Evolutionary conservation across 305 asterid genomes (phyloP).

Genomic region (Fraxinus ornus): DNA sequence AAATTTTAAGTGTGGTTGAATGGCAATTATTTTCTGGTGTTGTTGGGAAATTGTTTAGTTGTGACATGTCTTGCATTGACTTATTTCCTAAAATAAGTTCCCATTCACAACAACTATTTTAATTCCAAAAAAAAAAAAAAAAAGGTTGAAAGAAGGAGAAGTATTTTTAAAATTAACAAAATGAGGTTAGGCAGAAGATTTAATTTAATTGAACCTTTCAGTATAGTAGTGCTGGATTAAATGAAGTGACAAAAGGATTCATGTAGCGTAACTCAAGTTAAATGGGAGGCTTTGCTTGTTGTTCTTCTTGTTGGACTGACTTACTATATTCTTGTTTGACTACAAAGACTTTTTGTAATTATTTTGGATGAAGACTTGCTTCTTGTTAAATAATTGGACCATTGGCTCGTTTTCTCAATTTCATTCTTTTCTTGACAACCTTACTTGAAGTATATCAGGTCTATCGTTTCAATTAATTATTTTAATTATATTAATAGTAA

Average conservation of each 20-base stretch:
- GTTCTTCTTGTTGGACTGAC: not conserved
- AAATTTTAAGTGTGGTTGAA: conserved; percentile 7
- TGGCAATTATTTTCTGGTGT: conserved; percentile 13
- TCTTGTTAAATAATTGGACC: conserved; percentile 11
- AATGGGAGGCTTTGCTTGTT: not conserved
- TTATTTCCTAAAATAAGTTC: not conserved
- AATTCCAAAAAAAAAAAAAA: no score
- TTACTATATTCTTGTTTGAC: not conserved
- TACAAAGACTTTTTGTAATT: not conserved
- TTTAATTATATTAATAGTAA: not conserved
- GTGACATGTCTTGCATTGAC: not conserved
- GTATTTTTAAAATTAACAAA: not conserved
- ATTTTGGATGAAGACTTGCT: not conserved
- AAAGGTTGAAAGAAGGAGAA: not conserved
- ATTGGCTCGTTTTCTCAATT: not conserved
- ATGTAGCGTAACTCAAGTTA: not conserved
- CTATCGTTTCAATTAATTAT: not conserved
- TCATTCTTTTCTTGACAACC: not conserved
- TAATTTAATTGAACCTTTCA: not conserved
- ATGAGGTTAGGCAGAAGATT: not conserved
- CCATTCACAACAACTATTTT: not conserved
- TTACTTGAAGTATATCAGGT: not conserved
- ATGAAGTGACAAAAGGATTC: not conserved
- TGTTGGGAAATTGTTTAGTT: conserved; percentile 8
- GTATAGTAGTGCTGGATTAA: not conserved